Conservation (phyloP, 1,139 yeast species). For the Pichia sp. region DNA sequence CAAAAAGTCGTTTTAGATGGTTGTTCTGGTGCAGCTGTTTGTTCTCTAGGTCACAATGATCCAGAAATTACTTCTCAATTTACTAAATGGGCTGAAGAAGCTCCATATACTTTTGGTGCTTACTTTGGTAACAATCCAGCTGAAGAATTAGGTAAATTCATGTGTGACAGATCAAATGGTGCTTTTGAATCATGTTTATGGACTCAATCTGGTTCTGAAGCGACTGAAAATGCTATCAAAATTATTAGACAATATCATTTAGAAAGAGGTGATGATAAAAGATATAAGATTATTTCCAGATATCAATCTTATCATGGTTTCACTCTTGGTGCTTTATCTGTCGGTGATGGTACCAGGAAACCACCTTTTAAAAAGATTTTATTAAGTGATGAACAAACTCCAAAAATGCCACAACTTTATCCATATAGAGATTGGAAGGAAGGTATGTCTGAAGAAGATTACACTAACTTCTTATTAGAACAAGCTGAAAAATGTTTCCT, state of each 20-base stretch:
- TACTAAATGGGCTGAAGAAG: conserved; percentile 40
- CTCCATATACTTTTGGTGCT: conserved; percentile 40
- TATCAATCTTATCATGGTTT: conserved; percentile 53
- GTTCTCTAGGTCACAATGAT: conserved; percentile 46
- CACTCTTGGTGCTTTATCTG: conserved; percentile 49
- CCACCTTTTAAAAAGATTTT: conserved; percentile 37
- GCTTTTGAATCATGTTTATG: conserved; percentile 50
- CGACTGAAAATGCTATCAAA: conserved; percentile 53
- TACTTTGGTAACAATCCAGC: conserved; percentile 38
- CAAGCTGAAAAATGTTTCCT: conserved; percentile 45
- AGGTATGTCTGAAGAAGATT: conserved; percentile 46
- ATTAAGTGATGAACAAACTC: conserved; percentile 36
- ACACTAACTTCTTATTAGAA: conserved; percentile 39
- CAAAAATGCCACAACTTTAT: conserved; percentile 42
- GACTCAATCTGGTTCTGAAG: conserved; percentile 58
- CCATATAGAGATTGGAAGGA: conserved; percentile 45
- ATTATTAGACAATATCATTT: conserved; percentile 43
- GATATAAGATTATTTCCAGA: conserved; percentile 47
- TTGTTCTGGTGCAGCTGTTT: conserved; percentile 58
- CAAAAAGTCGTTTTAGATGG: conserved; percentile 41
- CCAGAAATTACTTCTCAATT: conserved; percentile 41
- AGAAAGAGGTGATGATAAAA: conserved; percentile 44
- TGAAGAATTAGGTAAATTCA: conserved; percentile 47
- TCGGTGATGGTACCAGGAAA: conserved; percentile 39
- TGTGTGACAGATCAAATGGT: conserved; percentile 47